Base-by-base conservation (phyloP, 768 basidiomycete species). In the Roridomyces roridus region DNA sequence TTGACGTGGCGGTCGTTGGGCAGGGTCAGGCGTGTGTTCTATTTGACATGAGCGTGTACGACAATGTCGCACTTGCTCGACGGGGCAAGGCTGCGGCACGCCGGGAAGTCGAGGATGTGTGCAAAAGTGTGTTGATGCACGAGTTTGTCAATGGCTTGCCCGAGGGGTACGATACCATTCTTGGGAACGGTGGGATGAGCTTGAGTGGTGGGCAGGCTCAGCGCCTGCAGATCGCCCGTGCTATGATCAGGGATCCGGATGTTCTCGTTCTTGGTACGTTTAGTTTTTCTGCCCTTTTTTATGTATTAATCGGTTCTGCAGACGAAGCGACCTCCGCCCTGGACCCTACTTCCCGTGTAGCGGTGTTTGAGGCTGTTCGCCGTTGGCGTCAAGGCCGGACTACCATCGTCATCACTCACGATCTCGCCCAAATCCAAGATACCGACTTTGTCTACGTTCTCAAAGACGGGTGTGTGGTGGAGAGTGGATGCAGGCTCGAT, bases 331-430 rank as follows among this genome's bases (percentile, higher is more conserved):
- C 91, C 4, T 91, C 89, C 1, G 88, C 90, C 17, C 78, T 98
- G 55, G 96, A 98, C 71, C 85, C 88, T 12, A 88, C 89, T 2
- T 93, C 95, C 2, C 89, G 96, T 18, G 77, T 92, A 21, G 83
- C 94, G 41, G 92, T 98, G 18, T 92, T 93, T 46, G 83, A 85
- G 54, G 88, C 88, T 1, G 75, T 87, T 48, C 79, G 79, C 65
- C 72, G 72, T 4, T 93, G 90, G 89, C 80, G 92, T 7, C 67
- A 69, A 15, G 89, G 90, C 75, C 86, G 85, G 65, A 98, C 93
- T 5, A 97, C 93, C 6, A 87, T 96, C 68, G 88, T 96, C 59
- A 97, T 98, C 69, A 98, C 96, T 0, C 96, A 98, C 72, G 97
- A 98, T 64, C 85, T 98, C 17, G 87, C 88, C 1, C 92, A 95